Evolutionary conservation across 345 rosid species (phyloP), one percentile per base, ranked within the genome.

Genomic region (Gossypium bickii): DNA sequence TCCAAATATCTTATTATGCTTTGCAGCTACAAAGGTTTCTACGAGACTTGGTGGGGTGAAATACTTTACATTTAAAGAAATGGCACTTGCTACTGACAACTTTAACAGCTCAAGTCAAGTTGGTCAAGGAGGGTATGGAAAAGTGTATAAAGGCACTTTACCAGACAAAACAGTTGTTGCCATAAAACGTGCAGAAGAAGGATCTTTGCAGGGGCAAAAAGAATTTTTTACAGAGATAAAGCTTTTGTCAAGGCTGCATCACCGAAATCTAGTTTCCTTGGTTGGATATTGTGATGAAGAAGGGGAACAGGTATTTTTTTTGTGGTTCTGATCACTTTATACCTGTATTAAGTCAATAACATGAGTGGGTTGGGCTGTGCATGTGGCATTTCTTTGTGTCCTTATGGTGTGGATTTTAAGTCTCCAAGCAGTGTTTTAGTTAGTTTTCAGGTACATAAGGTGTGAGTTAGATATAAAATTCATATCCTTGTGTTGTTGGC

Each of bases 71-170:
- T 90, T 86, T 78, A 87, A 79, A 81, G 97, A 94, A 86, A 70
- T 94, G 90, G 90, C 83, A 76, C 22, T 75, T 75, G 97, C 97
- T 71, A 90, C 98, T 2, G 85, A 89, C 73, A 82, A 87, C 69
- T 94, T 94, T 63, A 84, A 83, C 78, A 80, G 76, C 84, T 85
- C 89, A 27, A 71, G 89, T 78, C 81, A 87, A 87, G 91, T 94
- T 77, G 97, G 98, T 58, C 90, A 78, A 61, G 97, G 97, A 79
- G 98, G 98, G 24, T 92, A 94, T 78, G 97, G 98, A 69, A 92
- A 85, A 81, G 98, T 94, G 56, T 92, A 90, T 71, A 86, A 80
- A 86, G 98, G 98, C 70, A 79, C 78, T 77, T 80, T 94, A 70
- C 80, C 80, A 22, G 91, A 88, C 77, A 81, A 74, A 77, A 82